These are phyloP conservation scores for grape (Vitis vinifera) DNA, from an alignment of 164 flowering plant genomes.

Conservation along the genomic window DNA sequence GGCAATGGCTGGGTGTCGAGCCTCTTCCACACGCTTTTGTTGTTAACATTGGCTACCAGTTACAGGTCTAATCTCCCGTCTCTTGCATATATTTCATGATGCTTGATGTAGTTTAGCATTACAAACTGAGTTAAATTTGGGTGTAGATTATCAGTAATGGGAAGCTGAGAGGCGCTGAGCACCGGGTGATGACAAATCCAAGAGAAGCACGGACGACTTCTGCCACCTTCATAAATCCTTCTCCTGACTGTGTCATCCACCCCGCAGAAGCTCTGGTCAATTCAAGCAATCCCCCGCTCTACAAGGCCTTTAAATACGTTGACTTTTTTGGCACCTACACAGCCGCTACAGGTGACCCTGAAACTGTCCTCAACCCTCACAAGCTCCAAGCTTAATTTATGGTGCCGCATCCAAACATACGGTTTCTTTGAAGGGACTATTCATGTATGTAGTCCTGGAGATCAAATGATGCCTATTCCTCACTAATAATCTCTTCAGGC, in stretches of 20 bases:
- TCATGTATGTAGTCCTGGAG: no score
- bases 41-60: constrained; percentile 26
- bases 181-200: constrained; percentile 24
- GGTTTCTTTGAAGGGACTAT: no score
- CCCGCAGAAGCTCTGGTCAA: constrained; percentile 14
- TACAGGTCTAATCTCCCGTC: constrained; percentile 20
- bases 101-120: no score
- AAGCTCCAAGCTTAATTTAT: no score
- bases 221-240: constrained; percentile 10
- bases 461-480: no score
- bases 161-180: constrained; percentile 18
- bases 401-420: not conserved
- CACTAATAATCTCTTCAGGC: no score
- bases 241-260: constrained; percentile 1
- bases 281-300: constrained; percentile 12
- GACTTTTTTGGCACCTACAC: not conserved
- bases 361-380: not conserved
- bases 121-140: no score
- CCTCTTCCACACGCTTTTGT: constrained; percentile 35
- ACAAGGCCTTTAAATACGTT: constrained; percentile 3
- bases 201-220: constrained; percentile 8
- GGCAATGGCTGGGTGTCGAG: constrained; percentile 35
- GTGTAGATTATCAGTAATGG: constrained; percentile 28
- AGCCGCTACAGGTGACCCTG: not conserved
- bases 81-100: no score